Evolutionary conservation across 768 basidiomycete genomes (phyloP).

Genomic region (Auricularia auricula-judae): DNA sequence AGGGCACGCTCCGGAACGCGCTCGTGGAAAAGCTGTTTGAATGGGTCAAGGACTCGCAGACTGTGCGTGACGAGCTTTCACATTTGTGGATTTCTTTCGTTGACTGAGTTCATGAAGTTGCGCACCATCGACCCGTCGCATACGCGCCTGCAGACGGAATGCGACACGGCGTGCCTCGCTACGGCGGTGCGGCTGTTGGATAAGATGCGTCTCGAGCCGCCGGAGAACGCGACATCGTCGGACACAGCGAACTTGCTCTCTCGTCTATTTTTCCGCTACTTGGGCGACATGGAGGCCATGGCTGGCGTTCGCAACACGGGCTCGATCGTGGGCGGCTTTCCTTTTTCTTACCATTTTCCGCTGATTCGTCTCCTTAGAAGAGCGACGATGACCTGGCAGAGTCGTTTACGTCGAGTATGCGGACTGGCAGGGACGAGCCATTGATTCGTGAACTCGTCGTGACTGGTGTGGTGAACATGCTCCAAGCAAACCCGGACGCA

Average conservation of each 20-base stretch:
- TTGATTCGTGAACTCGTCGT: conserved; percentile 67
- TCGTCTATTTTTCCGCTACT: conserved; percentile 71
- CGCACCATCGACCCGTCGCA: conserved; percentile 1
- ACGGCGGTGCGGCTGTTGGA: conserved; percentile 68
- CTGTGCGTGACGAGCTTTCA: conserved; percentile 27
- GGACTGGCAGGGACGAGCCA: conserved; percentile 10
- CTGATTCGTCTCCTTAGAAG: background rate
- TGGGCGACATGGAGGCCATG: conserved; percentile 19
- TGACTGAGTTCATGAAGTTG: background rate
- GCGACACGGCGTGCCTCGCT: conserved; percentile 65
- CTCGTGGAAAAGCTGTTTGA: conserved; percentile 69
- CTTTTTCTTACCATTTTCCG: background rate
- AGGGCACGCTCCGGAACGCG: conserved; percentile 51
- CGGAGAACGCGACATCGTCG: conserved; percentile 40
- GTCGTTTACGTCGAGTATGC: background rate
- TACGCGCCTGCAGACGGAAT: conserved; percentile 39
- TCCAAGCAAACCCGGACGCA: conserved; percentile 75
- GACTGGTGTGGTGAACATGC: conserved; percentile 67
- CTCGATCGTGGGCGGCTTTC: conserved; percentile 19
- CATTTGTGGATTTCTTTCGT: background rate
- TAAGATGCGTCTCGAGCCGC: conserved; percentile 52
- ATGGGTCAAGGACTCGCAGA: conserved; percentile 53
- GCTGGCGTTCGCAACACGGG: conserved; percentile 35
- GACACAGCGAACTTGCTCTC: conserved; percentile 59
- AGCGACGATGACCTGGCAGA: background rate